These are phyloP conservation scores for Komagataella pastoris DNA, from an alignment of 805 yeast species.

Conservation along the genomic window DNA sequence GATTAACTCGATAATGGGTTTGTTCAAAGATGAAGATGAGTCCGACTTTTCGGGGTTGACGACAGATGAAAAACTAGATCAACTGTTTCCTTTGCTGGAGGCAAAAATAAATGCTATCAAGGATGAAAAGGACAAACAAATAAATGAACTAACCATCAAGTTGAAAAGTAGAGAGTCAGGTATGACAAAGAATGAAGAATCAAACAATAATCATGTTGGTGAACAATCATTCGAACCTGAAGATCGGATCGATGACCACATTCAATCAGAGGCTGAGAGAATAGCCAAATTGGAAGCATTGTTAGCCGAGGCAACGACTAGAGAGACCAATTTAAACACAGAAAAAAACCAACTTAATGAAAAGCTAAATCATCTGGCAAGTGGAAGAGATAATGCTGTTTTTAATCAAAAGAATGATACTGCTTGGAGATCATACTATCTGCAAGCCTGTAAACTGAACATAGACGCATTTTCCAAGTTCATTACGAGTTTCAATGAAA, in stretches of 20 bases:
- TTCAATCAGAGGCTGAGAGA: neutral
- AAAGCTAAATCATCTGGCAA: conserved; percentile 7
- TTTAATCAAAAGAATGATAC: neutral
- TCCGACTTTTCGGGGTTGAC: neutral
- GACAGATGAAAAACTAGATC: neutral
- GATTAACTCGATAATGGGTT: neutral
- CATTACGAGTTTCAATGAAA: conserved; percentile 34
- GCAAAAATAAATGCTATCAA: neutral
- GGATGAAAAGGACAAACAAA: neutral
- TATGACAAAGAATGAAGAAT: conserved; percentile 5
- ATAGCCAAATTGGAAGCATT: neutral
- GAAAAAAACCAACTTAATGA: conserved; percentile 4
- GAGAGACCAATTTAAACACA: neutral
- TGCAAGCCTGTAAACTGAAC: conserved; percentile 18
- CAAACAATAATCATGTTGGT: conserved; percentile 6
- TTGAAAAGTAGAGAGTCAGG: conserved; percentile 1
- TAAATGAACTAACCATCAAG: conserved; percentile 1
- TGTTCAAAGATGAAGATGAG: conserved; percentile 6
- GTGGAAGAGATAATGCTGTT: conserved; percentile 6
- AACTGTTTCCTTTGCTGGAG: neutral
- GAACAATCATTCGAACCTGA: conserved; percentile 6
- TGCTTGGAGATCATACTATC: neutral
- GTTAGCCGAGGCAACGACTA: conserved; percentile 1
- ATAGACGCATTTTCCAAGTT: conserved; percentile 33
- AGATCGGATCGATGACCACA: conserved; percentile 4